Base-by-base conservation (phyloP, 2,329 filamentous ascomycete species). In the Alternaria sp. region DNA sequence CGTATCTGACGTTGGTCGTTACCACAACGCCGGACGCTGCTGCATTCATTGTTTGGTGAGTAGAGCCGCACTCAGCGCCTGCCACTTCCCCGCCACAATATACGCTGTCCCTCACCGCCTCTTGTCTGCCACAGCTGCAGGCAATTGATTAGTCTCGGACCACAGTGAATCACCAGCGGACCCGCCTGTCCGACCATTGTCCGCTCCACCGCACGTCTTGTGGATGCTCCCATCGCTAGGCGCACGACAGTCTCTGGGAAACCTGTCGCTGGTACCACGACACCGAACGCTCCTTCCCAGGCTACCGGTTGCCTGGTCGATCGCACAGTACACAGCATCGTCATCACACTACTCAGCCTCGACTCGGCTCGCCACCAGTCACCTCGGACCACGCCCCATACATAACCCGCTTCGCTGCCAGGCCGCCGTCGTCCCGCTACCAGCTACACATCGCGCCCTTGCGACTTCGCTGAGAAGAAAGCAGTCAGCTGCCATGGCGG, bases 201-300 rank as follows among this genome's bases (percentile, higher is more conserved):
- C 28, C 28, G 56, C 70, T 63, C 66, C 68, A 67, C 68, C 60
- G 64, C 52, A 54, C 47, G 59, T 56, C 62, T 69, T 61, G 73
- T 78, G 71, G 65, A 78, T 78, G 75, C 61, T 65, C 61, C 54
- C 61, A 45, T 47, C 36, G 32, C 63, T 36, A 54, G 64, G 63
- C 60, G 57, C 64, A 64, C 64, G 64, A 69, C 71, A 66, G 58
- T 62, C 64, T 68, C 67, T 74, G 64, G 71, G 68, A 66, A 67
- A 69, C 60, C 59, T 64, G 64, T 66, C 56, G 65, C 68, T 68
- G 25, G 66, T 69, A 63, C 61, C 60, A 67, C 69, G 30, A 58
- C 62, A 50, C 49, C 64, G 49, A 60, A 59, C 66, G 49, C 54
- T 58, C 60, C 43, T 62, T 54, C 25, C 58, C 45, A 57, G 43